Evolutionary conservation across 2,329 filamentous ascomycete genomes (phyloP), one percentile per base, ranked within the genome.

Genomic region (Xylaria sp.): DNA sequence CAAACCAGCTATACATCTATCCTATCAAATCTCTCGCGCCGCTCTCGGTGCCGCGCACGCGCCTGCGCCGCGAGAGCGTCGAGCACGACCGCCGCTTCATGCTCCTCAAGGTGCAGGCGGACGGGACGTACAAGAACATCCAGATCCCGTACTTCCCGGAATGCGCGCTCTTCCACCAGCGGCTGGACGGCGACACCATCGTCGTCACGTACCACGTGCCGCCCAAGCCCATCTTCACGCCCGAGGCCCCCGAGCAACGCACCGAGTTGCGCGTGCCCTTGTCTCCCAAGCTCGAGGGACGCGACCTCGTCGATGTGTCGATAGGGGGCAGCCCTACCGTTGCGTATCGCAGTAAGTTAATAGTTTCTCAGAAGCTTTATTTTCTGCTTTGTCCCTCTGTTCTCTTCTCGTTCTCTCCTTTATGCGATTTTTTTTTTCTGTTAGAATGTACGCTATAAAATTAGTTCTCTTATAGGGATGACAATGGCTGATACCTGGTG

Each of bases 11-110:
- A 43, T 92, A 90, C 79, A 84, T 91, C 57, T 93, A 94, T 78
- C 66, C 92, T 51, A 90, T 94, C 80, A 94, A 94, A 78, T 90
- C 86, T 8, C 85, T 93, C n/a, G 87, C 89, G 43, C 88, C 87
- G 60, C 86, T 91, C 63, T 79, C 83, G 20, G 80, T 93, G 39
- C 68, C 82, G 4, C 79, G 81, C 0, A 84, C 89, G 2, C 79
- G 80, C n/a, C 79, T 93, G 56, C 87, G 86, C 5, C 82, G 84
- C n/a, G 85, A 89, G 71, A 91, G 91, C 15, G 83, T 93, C 73
- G 81, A 83, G 49, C 82, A 91, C 77, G 92, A 94, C 80, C 87
- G 92, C 10, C 84, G 84, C 41, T 94, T 92, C 80, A 92, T 94
- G 88, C 85, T 94, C 3, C 85, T 89, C 70, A 86, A 86, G 73